phyloP scores from a whole-genome alignment of 2,329 filamentous ascomycete species.

The Cercospora sp. region DNA sequence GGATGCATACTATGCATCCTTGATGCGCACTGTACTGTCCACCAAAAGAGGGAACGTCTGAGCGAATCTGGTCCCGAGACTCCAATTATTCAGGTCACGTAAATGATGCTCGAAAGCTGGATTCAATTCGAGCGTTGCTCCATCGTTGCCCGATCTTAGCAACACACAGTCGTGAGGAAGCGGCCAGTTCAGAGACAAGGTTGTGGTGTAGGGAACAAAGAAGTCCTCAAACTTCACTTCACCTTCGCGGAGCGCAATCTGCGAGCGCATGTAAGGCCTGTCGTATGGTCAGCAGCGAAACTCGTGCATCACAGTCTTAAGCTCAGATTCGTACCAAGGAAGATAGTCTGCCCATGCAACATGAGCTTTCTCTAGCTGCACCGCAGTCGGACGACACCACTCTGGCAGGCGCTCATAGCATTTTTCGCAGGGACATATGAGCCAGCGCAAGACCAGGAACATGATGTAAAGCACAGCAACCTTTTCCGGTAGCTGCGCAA shows the following conservation, averaged over 20 bases:
- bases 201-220: slow-evolving; percentile 78
- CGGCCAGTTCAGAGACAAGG: slow-evolving; percentile 78
- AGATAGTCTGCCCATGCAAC: slow-evolving; percentile 81
- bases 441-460: slow-evolving; percentile 82
- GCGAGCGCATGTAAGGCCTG: slow-evolving; percentile 70
- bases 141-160: slow-evolving; percentile 33
- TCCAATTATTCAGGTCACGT: slow-evolving; percentile 76
- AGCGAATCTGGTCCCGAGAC: slow-evolving; percentile 59
- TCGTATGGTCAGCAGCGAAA: not conserved
- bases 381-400: slow-evolving; percentile 66
- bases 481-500: slow-evolving; percentile 75
- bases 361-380: slow-evolving; percentile 67
- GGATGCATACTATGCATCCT: slow-evolving; percentile 21
- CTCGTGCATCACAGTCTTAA: not conserved
- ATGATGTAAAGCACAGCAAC: slow-evolving; percentile 80
- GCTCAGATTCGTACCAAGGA: slow-evolving; percentile 56
- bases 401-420: slow-evolving; percentile 76
- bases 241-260: slow-evolving; percentile 49
- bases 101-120: slow-evolving; percentile 83
- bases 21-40: slow-evolving; percentile 33
- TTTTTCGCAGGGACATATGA: slow-evolving; percentile 73
- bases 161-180: slow-evolving; percentile 73
- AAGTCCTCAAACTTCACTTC: slow-evolving; percentile 68
- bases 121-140: slow-evolving; percentile 70
- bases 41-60: slow-evolving; percentile 36